phyloP scores from a whole-genome alignment of 1,139 yeast genomes.

The Blastobotrys serpentis region DNA sequence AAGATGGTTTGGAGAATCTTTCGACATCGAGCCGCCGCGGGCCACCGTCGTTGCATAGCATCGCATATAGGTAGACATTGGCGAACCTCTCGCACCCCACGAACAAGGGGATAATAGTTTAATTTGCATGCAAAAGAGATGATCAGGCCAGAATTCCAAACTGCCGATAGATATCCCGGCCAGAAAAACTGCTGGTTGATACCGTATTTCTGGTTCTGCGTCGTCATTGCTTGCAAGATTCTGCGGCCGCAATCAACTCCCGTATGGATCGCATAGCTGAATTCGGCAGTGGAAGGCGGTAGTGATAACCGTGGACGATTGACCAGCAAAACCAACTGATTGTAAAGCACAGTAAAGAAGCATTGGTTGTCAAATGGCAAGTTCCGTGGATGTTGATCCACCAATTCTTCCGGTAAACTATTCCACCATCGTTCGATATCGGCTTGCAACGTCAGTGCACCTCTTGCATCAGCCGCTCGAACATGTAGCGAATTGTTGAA shows the following conservation, averaged over 20 bases:
- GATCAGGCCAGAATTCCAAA: constrained; percentile 23
- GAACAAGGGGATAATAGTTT: constrained; percentile 15
- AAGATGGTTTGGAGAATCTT: constrained; percentile 14
- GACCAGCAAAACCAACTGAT: constrained; percentile 18
- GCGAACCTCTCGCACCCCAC: constrained; percentile 16
- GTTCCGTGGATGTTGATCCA: constrained; percentile 4
- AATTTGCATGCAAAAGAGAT: constrained; percentile 20
- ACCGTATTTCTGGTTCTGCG: constrained; percentile 12
- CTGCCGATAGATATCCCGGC: constrained; percentile 22
- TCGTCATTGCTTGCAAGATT: constrained; percentile 14
- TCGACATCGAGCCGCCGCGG: constrained; percentile 19
- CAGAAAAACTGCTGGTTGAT: constrained; percentile 19
- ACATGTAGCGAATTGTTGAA: constrained; percentile 22
- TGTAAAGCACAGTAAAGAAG: constrained; percentile 20
- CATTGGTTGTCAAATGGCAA: constrained; percentile 20
- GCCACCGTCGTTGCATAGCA: constrained; percentile 19
- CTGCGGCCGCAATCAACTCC: constrained; percentile 19
- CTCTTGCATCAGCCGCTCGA: constrained; percentile 15
- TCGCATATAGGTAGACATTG: constrained; percentile 20
- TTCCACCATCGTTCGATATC: constrained; percentile 23
- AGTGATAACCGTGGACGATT: constrained; percentile 21
- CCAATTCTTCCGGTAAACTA: constrained; percentile 17
- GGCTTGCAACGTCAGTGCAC: constrained; percentile 19
- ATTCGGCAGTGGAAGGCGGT: constrained; percentile 18
- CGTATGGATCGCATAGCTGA: constrained; percentile 20